Evolutionary conservation across 2,329 filamentous ascomycete species (phyloP), one percentile per base, ranked within the genome.

Genomic region (Penicillium sp.): DNA sequence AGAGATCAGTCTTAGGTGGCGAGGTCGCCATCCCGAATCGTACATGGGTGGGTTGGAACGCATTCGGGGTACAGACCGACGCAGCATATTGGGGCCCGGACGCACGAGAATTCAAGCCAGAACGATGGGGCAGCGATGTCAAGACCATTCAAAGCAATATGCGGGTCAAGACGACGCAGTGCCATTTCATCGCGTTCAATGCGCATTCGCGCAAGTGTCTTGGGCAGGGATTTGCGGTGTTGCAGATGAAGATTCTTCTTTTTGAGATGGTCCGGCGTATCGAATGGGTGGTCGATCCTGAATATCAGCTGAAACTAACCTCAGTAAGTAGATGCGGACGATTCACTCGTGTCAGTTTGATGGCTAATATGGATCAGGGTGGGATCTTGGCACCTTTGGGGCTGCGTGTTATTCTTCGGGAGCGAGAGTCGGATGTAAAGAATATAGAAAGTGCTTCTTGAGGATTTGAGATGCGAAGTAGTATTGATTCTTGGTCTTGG

Each of bases 21-120:
- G 32, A 45, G 4, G 47, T 68, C n/a, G 37, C 50, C 2, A 55
- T 68, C 10, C 62, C 63, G 1, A 45, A 46, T 30, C 61, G 60
- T 3, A 68, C 63, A 1, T 69, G 63, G 42, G 47, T 68, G 3
- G 66, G 66, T 8, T 69, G 66, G 47, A 64, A 67, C 41, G 59
- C 62, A 14, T 67, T 62, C 42, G 65, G 60, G 1, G 65, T 62
- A 4, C 65, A 69, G 36, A 59, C 61, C 7, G 60, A 66, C 37
- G 48, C 55, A 15, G 37, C 50, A 3, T 41, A 59, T 15, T 67
- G 59, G 50, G 64, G 63, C 0, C 12, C 42, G 0, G 54, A 58
- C 22, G 60, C 60, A 1, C 44, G 48, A 1, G 52, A 60, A 2
- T 67, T 66, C 33, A 44, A 50, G 9, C 64, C 65, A 0, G 57